phyloP scores from a whole-genome alignment of 495 filamentous ascomycete genomes.

The Aspergillus saccharolyticus region DNA sequence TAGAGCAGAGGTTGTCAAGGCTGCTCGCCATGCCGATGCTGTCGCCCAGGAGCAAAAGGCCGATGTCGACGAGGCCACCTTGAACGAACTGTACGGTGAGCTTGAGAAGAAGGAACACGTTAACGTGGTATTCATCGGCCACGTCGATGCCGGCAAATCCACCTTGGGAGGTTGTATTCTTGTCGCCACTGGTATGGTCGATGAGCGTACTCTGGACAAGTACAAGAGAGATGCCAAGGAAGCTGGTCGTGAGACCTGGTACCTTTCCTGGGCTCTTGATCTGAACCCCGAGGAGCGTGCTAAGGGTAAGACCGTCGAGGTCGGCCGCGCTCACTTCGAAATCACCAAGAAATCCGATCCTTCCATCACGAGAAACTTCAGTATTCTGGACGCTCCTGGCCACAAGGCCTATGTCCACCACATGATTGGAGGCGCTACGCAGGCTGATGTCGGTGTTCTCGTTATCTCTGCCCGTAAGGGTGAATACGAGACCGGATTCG shows the following conservation, averaged over 20 bases:
- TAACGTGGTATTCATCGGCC: constrained; percentile 96
- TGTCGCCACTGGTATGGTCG: constrained; percentile 95
- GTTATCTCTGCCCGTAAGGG: constrained; percentile 97
- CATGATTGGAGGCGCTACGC: constrained; percentile 95
- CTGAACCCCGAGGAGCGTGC: constrained; percentile 90
- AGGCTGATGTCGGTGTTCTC: constrained; percentile 91
- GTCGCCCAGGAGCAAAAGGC: constrained; percentile 83
- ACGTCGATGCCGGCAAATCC: constrained; percentile 96
- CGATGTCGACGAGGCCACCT: constrained; percentile 82
- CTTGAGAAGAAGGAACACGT: constrained; percentile 78
- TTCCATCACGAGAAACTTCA: constrained; percentile 60
- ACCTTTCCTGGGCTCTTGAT: constrained; percentile 95
- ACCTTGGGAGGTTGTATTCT: constrained; percentile 90
- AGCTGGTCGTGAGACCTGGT: constrained; percentile 95
- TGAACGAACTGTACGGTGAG: constrained; percentile 87
- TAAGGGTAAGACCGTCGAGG: constrained; percentile 98
- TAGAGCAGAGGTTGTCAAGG: constrained; percentile 45
- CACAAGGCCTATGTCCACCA: constrained; percentile 95
- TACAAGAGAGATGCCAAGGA: constrained; percentile 96
- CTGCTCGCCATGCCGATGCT: constrained; percentile 67
- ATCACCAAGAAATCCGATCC: constrained; percentile 55
- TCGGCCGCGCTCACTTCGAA: constrained; percentile 94
- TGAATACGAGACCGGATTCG: constrained; percentile 99
- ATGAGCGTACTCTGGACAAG: constrained; percentile 96
- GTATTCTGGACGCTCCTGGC: constrained; percentile 91